Percentiles rank a stretch among this genome's conserved stretches.
These are phyloP conservation scores for Tulasnella sp. DNA, from an alignment of 768 basidiomycete species.

Conservation along the genomic window DNA sequence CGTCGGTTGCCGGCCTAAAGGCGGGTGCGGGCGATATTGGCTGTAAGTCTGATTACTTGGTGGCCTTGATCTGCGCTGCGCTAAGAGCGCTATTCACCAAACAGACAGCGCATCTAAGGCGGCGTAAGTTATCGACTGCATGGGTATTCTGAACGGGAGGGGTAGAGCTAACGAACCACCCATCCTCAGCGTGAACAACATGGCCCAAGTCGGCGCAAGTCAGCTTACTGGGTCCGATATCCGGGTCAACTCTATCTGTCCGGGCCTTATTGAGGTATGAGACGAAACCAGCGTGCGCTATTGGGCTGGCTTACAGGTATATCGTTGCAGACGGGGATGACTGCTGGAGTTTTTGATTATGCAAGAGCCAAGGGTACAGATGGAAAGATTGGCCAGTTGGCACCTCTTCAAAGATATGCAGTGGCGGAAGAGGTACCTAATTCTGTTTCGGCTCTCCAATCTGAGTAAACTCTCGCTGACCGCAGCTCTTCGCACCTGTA, in stretches of 20 bases:
- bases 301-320: background rate
- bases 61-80: too few relatives aligned
- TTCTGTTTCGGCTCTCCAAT: too few relatives aligned
- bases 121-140: constrained; percentile 60
- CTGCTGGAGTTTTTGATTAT: constrained; percentile 69
- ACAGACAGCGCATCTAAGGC: constrained; percentile 92
- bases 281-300: background rate
- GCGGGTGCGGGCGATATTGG: constrained; percentile 17
- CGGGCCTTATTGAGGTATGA: constrained; percentile 76
- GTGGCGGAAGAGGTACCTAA: constrained; percentile 59
- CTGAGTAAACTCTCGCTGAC: background rate
- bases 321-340: constrained; percentile 74
- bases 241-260: constrained; percentile 88
- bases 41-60: constrained; percentile 7
- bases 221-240: constrained; percentile 81
- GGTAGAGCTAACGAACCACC: background rate
- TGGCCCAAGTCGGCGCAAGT: constrained; percentile 80
- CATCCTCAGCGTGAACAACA: constrained; percentile 71
- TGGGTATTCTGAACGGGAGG: too few relatives aligned
- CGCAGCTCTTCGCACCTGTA: constrained; percentile 42
- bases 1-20: constrained; percentile 30
- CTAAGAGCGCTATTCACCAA: constrained; percentile 10
- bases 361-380: constrained; percentile 75
- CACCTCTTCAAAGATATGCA: constrained; percentile 79
- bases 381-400: constrained; percentile 80